Evolutionary conservation across 805 yeast genomes (phyloP).

Genomic region (Vanderwaltozyma yarrowii): DNA sequence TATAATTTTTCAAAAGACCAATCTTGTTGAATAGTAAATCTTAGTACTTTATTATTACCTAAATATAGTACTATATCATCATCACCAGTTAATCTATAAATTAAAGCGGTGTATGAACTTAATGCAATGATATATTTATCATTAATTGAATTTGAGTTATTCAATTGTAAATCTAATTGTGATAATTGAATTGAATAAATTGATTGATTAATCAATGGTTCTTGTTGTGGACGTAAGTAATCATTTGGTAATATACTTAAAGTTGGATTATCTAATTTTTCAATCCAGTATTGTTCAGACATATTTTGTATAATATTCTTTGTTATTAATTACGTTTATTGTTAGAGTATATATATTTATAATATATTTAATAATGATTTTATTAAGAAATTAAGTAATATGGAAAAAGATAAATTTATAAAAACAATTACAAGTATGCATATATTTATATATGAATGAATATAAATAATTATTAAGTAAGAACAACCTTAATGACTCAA

Average conservation of each 20-base stretch:
- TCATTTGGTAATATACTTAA: conserved; percentile 84
- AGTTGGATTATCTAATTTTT: conserved; percentile 65
- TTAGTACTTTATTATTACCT: conserved; percentile 38
- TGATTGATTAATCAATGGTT: conserved; percentile 56
- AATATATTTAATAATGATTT: too few species aligned
- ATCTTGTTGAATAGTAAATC: conserved; percentile 49
- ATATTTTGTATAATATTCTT: neutral
- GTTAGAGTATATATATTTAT: too few species aligned
- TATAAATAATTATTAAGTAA: too few species aligned
- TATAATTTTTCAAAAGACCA: conserved; percentile 46
- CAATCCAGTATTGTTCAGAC: conserved; percentile 40
- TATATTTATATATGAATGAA: too few species aligned
- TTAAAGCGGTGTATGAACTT: conserved; percentile 57
- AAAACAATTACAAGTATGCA: too few species aligned
- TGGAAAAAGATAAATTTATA: too few species aligned
- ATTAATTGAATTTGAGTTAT: conserved; percentile 6
- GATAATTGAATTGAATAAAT: conserved; percentile 28
- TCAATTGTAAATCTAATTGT: conserved; percentile 21
- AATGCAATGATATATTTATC: conserved; percentile 43
- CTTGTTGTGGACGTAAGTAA: conserved; percentile 64
- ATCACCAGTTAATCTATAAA: conserved; percentile 82
- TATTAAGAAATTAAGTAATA: too few species aligned
- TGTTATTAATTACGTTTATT: too few species aligned
- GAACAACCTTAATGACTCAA: too few species aligned
- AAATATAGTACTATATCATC: conserved; percentile 79